Conservation (phyloP, 805 yeast genomes). For the Saturnispora dispora region DNA sequence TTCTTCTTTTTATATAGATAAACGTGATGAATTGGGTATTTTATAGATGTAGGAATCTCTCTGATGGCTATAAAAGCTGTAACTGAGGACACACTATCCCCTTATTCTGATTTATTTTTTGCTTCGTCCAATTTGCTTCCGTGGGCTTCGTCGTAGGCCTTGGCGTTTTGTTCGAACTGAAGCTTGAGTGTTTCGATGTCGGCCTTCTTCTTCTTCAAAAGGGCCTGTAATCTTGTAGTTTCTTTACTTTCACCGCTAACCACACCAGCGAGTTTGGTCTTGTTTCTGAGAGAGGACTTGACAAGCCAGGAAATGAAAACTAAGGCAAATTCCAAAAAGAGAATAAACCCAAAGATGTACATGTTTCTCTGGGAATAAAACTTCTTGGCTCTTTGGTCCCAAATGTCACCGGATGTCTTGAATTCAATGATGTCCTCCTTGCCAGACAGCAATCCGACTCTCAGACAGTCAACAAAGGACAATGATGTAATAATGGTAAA, state of each 20-base stretch:
- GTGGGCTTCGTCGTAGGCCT: constrained; percentile 15
- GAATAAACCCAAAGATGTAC: constrained; percentile 46
- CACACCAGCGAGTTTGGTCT: constrained; percentile 18
- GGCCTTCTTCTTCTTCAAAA: constrained; percentile 23
- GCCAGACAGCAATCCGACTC: constrained; percentile 15
- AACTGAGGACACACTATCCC: not conserved
- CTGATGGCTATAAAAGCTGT: not conserved
- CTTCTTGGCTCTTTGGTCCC: constrained; percentile 35
- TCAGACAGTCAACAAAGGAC: constrained; percentile 40
- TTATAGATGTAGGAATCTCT: constrained; percentile 5
- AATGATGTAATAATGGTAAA: constrained; percentile 27
- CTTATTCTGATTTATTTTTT: constrained; percentile 2
- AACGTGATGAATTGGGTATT: constrained; percentile 3
- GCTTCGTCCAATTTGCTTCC: not conserved
- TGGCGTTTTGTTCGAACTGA: constrained; percentile 17
- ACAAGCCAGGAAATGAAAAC: constrained; percentile 36
- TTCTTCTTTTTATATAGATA: not conserved
- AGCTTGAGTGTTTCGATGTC: constrained; percentile 15
- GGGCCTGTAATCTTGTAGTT: constrained; percentile 25
- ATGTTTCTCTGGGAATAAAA: constrained; percentile 50
- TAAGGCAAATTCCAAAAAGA: constrained; percentile 38
- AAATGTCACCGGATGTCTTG: constrained; percentile 15
- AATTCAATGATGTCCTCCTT: constrained; percentile 11
- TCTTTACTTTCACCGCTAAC: constrained; percentile 10
- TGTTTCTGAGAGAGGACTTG: constrained; percentile 34